Base-by-base conservation (phyloP, 768 basidiomycete species). In the Russula emetica region DNA sequence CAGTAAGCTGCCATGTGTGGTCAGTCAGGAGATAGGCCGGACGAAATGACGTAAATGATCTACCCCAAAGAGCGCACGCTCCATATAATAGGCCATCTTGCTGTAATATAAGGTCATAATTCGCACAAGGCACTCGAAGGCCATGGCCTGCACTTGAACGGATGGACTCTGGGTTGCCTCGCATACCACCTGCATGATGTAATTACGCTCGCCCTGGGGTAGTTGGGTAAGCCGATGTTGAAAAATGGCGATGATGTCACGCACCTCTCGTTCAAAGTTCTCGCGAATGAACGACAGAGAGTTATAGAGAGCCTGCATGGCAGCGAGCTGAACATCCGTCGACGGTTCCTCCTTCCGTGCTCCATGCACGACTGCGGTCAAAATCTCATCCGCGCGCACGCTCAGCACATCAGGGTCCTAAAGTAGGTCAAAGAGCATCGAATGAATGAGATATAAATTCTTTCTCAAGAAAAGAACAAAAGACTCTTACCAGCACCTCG, bases 151-250 rank as follows among this genome's bases (percentile, higher is more conserved):
- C 40, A 98, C 94, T 40, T 81, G 75, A 3, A 89, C 84, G 2
- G 85, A 76, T 1, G 82, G 64, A 69, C 87, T 94, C 74, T 98
- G 97, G 0, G 97, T 98, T 0, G 96, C 96, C 72, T 98, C 97
- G 73, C 97, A 99, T 20, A 98, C 92, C 49, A 98, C 94, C 78
- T 99, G 97, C 97, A 99, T 99, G 76, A 99, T 98, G 78, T 97
- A 98, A 77, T 98, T 99, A 54, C 97, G 86, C 76, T 99, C 97
- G 69, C 97, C 97, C 94, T 98, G 71, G 14, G 63, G 10, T 49
- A 56, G 47, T 55, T 47, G 47, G 30, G 28, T 58, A 40, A 58
- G 55, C 42, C 34, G 57, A 53, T 51, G 47, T 38, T 28, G 44
- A 11, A 47, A 45, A 28, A 42, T 2, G 7, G 24, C 2, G 55